Conservation (phyloP, 2,329 filamentous ascomycete species). For the Neocatenulostroma microsporum region DNA sequence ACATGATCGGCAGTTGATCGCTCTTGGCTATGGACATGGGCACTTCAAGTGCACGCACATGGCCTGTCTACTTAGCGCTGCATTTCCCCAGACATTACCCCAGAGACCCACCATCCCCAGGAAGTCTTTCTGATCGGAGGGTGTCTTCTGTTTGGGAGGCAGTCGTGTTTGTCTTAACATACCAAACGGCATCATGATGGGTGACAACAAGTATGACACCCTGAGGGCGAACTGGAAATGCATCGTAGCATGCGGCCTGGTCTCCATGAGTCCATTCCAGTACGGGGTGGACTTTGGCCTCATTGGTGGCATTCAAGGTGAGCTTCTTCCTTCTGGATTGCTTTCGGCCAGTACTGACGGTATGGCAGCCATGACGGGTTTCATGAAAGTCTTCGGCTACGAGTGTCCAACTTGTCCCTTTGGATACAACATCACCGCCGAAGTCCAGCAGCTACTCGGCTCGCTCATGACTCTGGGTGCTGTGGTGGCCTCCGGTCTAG, state of each 20-base stretch:
- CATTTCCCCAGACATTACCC: neutral
- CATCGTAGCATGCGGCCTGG: conserved; percentile 41
- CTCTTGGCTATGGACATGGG: no score
- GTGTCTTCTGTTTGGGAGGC: no score
- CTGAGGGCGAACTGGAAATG: conserved; percentile 38
- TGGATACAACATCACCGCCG: conserved; percentile 31
- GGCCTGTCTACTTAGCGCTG: neutral
- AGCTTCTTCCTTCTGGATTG: conserved; percentile 23
- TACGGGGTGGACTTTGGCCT: conserved; percentile 48
- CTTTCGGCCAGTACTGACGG: neutral
- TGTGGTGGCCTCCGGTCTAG: conserved; percentile 35
- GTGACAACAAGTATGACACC: conserved; percentile 17
- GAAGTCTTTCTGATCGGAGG: no score
- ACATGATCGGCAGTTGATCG: conserved; percentile 1
- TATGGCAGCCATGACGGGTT: conserved; percentile 9
- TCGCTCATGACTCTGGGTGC: conserved; percentile 42
- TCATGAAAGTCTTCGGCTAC: conserved; percentile 26
- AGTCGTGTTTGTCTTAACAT: no score
- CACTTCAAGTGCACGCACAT: neutral
- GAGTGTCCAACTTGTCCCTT: conserved; percentile 17
- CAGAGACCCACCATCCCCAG: neutral
- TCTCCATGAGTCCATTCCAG: conserved; percentile 46
- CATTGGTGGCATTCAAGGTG: conserved; percentile 46
- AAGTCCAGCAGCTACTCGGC: conserved; percentile 39
- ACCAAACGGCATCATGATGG: conserved; percentile 8